Evolutionary conservation across 2,329 filamentous ascomycete species (phyloP).

Genomic region (Beauveria australis): DNA sequence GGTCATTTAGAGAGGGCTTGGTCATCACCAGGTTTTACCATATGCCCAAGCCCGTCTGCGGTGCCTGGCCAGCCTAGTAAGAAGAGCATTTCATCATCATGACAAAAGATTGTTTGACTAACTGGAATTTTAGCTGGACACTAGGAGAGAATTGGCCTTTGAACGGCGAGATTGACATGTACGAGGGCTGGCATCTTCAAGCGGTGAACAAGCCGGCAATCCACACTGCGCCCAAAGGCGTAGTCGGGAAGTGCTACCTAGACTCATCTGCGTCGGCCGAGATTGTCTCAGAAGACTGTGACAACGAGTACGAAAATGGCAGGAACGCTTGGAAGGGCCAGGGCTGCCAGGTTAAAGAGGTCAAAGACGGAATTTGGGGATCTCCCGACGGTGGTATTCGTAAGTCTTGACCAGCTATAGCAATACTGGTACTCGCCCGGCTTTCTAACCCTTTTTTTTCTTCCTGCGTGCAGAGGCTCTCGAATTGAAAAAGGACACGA

Average conservation of each 20-base stretch:
- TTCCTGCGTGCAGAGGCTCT: slow-evolving; percentile 20
- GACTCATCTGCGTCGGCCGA: neutral
- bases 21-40: slow-evolving; percentile 59
- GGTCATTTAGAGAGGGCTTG: slow-evolving; percentile 52
- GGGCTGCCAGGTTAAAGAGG: slow-evolving; percentile 1
- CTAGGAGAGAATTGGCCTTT: slow-evolving; percentile 43
- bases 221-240: too few species aligned
- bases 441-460: too few species aligned
- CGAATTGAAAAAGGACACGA: slow-evolving; percentile 27
- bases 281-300: too few species aligned
- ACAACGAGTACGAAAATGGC: too few species aligned
- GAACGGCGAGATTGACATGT: slow-evolving; percentile 49
- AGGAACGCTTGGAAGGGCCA: too few species aligned
- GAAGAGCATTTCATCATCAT: neutral
- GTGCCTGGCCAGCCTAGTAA: slow-evolving; percentile 60
- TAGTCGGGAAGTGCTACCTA: slow-evolving; percentile 22
- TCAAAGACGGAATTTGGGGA: slow-evolving; percentile 1
- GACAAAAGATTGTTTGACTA: neutral
- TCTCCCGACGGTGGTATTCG: neutral
- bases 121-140: slow-evolving; percentile 28
- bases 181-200: slow-evolving; percentile 52
- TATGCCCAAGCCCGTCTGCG: slow-evolving; percentile 55
- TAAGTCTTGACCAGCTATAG: too few species aligned
- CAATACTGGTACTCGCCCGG: too few species aligned
- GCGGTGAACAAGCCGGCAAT: slow-evolving; percentile 42